A percentile compares a stretch with the other conserved stretches of the same genome.
phyloP scores from a whole-genome alignment of 805 yeast genomes.

The Starmerella stigmatis region DNA sequence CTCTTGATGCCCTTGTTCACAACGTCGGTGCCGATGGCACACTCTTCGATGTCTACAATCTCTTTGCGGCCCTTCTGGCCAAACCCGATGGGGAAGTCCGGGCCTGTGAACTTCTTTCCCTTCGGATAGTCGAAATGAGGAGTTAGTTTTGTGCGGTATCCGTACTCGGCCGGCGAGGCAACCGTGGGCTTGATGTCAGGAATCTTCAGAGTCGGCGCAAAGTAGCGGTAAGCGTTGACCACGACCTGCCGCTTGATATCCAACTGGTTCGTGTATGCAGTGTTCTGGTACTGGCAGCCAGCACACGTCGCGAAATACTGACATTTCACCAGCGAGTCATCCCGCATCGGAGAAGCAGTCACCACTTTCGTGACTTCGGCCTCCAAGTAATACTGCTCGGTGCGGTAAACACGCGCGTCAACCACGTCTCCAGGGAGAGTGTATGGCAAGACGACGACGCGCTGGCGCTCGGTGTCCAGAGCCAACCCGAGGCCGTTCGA shows the following conservation, averaged over 20 bases:
- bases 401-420: conserved; percentile 58
- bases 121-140: conserved; percentile 87
- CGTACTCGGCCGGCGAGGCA: conserved; percentile 63
- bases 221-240: conserved; percentile 65
- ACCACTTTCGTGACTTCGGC: conserved; percentile 55
- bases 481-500: conserved; percentile 88
- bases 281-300: conserved; percentile 86
- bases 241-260: conserved; percentile 63
- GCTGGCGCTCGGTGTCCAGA: conserved; percentile 42
- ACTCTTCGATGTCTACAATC: conserved; percentile 86
- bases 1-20: conserved; percentile 62
- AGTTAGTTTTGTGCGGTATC: conserved; percentile 84
- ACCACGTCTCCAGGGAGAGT: conserved; percentile 79
- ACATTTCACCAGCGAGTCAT: conserved; percentile 58
- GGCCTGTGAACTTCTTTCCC: conserved; percentile 16
- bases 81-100: conserved; percentile 63
- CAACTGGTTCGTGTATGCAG: conserved; percentile 64
- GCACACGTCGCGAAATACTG: conserved; percentile 85
- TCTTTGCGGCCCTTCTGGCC: conserved; percentile 63
- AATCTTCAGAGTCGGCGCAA: conserved; percentile 41
- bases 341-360: conserved; percentile 37
- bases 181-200: conserved; percentile 59
- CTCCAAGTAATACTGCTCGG: conserved; percentile 65
- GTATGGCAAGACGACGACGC: conserved; percentile 75
- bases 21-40: conserved; percentile 75